These are phyloP conservation scores for Dovyalis caffra DNA, from an alignment of 345 rosid species.

Conservation along the genomic window DNA sequence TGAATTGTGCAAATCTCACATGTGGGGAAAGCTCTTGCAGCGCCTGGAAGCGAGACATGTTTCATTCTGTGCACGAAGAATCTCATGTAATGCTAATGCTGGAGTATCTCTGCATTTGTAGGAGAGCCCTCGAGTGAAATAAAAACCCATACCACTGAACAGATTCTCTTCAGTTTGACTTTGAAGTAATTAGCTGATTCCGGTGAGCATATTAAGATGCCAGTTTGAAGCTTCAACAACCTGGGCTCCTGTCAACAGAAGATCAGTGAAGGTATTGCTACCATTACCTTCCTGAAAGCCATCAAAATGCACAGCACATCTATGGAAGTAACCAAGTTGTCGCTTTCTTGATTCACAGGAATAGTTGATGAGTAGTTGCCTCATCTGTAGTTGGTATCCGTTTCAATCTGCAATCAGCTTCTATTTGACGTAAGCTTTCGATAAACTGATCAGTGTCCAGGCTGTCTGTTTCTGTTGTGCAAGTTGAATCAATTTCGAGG, in stretches of 20 bases:
- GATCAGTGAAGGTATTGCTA: not conserved
- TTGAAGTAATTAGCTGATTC: not conserved
- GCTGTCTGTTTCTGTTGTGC: not conserved
- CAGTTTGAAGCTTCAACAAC: conserved; percentile 2
- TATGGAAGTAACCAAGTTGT: not conserved
- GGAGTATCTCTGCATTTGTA: not conserved
- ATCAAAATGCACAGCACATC: not conserved
- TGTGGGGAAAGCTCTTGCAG: conserved; percentile 31
- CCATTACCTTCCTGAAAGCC: not conserved
- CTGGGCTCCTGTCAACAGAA: not conserved
- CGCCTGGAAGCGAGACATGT: conserved; percentile 20
- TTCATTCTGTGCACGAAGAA: not conserved
- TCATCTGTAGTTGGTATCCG: not conserved
- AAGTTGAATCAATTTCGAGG: not conserved
- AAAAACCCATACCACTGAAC: not conserved
- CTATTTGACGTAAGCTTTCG: not conserved
- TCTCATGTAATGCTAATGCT: not conserved
- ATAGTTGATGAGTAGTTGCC: not conserved
- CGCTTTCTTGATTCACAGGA: not conserved
- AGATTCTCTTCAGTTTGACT: not conserved
- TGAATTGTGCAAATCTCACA: conserved; percentile 29
- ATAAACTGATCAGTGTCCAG: not conserved
- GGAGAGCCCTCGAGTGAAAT: not conserved
- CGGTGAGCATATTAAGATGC: not conserved
- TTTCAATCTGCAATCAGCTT: not conserved